Percentiles rank a stretch among this genome's conserved stretches.
phyloP scores from a whole-genome alignment of 768 basidiomycete genomes.

The Lactarius akahatsu region DNA sequence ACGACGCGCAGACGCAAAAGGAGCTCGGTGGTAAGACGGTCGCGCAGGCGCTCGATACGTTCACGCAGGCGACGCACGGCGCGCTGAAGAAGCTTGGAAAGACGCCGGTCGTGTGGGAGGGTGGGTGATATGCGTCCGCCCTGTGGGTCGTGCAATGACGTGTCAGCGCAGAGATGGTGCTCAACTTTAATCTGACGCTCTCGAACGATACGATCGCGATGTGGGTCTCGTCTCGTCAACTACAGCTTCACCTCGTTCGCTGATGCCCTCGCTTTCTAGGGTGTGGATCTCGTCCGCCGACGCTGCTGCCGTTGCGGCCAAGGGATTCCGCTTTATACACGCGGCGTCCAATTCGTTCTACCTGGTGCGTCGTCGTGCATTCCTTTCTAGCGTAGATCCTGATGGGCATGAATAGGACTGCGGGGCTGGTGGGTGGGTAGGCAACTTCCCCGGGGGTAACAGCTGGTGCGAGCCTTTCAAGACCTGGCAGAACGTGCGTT shows the following conservation, averaged over 20 bases:
- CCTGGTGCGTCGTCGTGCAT: constrained; percentile 42
- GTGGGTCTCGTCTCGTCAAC: background rate
- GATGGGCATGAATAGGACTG: constrained; percentile 47
- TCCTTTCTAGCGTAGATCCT: background rate
- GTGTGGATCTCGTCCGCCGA: constrained; percentile 72
- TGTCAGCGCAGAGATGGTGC: background rate
- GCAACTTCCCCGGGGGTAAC: constrained; percentile 45
- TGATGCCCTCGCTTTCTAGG: constrained; percentile 36
- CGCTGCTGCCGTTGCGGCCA: constrained; percentile 56
- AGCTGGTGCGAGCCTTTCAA: constrained; percentile 82
- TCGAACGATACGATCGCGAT: constrained; percentile 19
- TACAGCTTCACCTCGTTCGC: background rate
- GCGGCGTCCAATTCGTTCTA: constrained; percentile 78
- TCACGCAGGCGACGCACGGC: constrained; percentile 59
- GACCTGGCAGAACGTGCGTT: constrained; percentile 66
- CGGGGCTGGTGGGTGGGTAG: constrained; percentile 71
- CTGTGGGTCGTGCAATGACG: too few relatives aligned
- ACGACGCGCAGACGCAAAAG: constrained; percentile 59
- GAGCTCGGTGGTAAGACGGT: constrained; percentile 51
- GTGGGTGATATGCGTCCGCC: constrained; percentile 34
- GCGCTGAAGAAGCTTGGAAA: constrained; percentile 58
- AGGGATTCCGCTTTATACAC: constrained; percentile 64
- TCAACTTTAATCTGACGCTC: constrained; percentile 8
- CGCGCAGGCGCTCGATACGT: constrained; percentile 60
- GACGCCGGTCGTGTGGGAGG: constrained; percentile 82